Evolutionary conservation across 768 basidiomycete species (phyloP).

Genomic region (Leccinum subgranulosum): DNA sequence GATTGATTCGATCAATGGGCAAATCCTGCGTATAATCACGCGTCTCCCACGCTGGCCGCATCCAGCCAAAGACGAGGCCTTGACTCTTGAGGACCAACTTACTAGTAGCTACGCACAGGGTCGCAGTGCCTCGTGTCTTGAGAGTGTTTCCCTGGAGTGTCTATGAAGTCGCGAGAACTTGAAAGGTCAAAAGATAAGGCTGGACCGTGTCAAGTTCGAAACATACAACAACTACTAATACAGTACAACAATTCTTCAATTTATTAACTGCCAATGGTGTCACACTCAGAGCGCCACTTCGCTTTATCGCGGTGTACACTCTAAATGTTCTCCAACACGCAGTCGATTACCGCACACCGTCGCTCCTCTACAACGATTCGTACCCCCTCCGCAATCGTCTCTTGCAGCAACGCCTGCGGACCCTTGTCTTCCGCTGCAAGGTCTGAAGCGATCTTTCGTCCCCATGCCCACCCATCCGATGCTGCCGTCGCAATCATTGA

Average conservation of each 20-base stretch:
- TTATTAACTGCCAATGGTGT: too few relatives aligned
- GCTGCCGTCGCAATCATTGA: constrained; percentile 63
- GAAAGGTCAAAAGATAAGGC: too few relatives aligned
- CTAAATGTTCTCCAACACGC: constrained; percentile 45
- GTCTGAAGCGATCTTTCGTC: constrained; percentile 35
- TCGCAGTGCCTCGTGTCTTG: background rate
- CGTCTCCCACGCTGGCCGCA: background rate
- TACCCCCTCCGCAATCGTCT: constrained; percentile 47
- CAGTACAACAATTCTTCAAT: background rate
- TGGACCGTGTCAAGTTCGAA: too few relatives aligned
- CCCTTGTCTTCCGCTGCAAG: constrained; percentile 24
- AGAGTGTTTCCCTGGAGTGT: background rate
- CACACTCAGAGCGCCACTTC: background rate
- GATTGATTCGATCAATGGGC: background rate
- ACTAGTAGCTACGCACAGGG: background rate
- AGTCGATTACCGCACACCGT: constrained; percentile 65
- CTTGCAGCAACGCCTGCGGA: constrained; percentile 25
- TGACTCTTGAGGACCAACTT: background rate
- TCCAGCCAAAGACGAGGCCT: background rate
- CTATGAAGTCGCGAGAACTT: background rate
- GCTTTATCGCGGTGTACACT: background rate
- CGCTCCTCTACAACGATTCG: constrained; percentile 53
- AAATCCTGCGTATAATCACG: background rate
- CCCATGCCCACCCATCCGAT: constrained; percentile 66
- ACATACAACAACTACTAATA: background rate